Evolutionary conservation across 2,329 filamentous ascomycete species (phyloP).

Genomic region (Clonostachys chloroleuca): DNA sequence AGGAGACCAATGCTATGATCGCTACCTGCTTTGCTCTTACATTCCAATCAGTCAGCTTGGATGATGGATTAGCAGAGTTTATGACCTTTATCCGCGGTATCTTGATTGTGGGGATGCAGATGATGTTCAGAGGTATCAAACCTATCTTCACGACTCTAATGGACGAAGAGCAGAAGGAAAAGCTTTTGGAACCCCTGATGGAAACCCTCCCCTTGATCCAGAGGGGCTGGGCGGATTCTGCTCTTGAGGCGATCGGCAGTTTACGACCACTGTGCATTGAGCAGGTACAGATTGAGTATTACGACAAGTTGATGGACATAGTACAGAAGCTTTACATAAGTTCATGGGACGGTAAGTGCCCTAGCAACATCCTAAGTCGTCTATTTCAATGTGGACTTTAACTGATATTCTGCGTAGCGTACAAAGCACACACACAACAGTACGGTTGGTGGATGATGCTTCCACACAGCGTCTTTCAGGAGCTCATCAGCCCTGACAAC

Average conservation of each 20-base stretch:
- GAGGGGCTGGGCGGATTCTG: constrained; percentile 38
- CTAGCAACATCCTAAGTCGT: not conserved
- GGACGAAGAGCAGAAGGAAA: constrained; percentile 29
- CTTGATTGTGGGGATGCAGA: constrained; percentile 48
- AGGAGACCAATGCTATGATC: constrained; percentile 55
- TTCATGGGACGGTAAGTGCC: constrained; percentile 44
- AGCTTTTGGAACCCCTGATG: constrained; percentile 37
- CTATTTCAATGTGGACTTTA: not conserved
- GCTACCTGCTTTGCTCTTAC: constrained; percentile 56
- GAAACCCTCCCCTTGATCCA: constrained; percentile 38
- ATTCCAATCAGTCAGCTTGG: constrained; percentile 52
- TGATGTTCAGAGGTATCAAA: constrained; percentile 41
- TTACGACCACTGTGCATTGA: constrained; percentile 37
- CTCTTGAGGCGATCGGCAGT: constrained; percentile 32
- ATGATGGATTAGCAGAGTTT: constrained; percentile 55
- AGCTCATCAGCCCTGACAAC: constrained; percentile 39
- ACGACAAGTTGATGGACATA: constrained; percentile 36
- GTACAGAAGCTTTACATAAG: constrained; percentile 46
- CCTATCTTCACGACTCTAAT: constrained; percentile 45
- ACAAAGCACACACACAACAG: constrained; percentile 41
- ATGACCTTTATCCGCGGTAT: constrained; percentile 58
- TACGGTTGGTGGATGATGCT: constrained; percentile 57
- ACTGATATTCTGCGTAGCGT: constrained; percentile 26
- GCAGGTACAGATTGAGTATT: constrained; percentile 39
- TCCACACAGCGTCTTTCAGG: constrained; percentile 45